Conservation (phyloP, 805 yeast species). For the Candida boidinii region DNA sequence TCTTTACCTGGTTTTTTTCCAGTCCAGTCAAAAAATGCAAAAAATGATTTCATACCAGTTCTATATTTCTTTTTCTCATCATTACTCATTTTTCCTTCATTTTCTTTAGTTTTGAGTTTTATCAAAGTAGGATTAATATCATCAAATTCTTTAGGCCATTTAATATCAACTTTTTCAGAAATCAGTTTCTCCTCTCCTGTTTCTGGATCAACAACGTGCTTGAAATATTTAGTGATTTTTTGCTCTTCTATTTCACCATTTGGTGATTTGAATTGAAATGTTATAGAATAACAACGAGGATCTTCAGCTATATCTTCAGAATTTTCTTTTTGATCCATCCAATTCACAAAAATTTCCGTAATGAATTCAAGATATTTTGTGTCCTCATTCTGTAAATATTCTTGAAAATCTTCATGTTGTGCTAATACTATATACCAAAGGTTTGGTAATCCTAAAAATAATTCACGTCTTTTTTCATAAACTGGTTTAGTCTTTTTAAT, state of each 20-base stretch:
- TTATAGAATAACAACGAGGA: slow-evolving; percentile 46
- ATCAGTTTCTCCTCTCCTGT: slow-evolving; percentile 47
- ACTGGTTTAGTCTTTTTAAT: slow-evolving; percentile 46
- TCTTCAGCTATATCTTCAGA: slow-evolving; percentile 17
- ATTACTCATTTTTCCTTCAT: slow-evolving; percentile 26
- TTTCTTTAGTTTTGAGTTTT: slow-evolving; percentile 23
- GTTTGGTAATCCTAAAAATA: slow-evolving; percentile 49
- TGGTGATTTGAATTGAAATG: slow-evolving; percentile 44
- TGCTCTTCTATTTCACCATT: slow-evolving; percentile 47
- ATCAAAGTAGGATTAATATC: slow-evolving; percentile 46
- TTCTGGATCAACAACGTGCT: slow-evolving; percentile 31
- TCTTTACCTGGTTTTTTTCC: slow-evolving; percentile 72
- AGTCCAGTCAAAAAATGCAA: slow-evolving; percentile 84
- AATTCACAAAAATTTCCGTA: slow-evolving; percentile 52
- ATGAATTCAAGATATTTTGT: slow-evolving; percentile 65
- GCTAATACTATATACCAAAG: slow-evolving; percentile 88
- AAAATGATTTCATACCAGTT: slow-evolving; percentile 72
- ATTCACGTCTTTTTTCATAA: slow-evolving; percentile 46
- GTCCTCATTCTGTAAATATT: slow-evolving; percentile 69
- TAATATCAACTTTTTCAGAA: slow-evolving; percentile 44
- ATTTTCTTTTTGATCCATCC: slow-evolving; percentile 27
- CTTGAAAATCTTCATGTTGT: slow-evolving; percentile 78
- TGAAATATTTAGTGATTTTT: slow-evolving; percentile 51
- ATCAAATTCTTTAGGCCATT: slow-evolving; percentile 66
- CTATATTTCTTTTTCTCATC: slow-evolving; percentile 56